Conservation (phyloP, 1,284 basidiomycete species). For the Tranzscheliella williamsii region DNA sequence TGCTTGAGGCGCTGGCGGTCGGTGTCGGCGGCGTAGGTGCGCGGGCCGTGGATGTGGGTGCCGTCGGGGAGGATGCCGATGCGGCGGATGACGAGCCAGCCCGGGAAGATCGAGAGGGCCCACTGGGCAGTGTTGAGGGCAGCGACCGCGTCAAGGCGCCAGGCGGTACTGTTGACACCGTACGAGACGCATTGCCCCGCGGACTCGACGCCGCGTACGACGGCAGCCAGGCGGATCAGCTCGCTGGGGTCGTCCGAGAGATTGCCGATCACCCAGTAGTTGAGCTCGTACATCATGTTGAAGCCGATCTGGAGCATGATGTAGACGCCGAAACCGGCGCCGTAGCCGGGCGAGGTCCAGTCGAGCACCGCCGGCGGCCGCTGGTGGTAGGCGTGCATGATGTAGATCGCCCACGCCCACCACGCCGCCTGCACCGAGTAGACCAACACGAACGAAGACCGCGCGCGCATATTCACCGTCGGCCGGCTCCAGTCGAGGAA, state of each 20-base stretch:
- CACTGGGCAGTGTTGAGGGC: conserved; percentile 55
- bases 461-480: conserved; percentile 48
- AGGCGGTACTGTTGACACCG: conserved; percentile 51
- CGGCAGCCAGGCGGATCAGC: conserved; percentile 51
- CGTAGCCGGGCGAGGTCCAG: conserved; percentile 55
- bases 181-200: conserved; percentile 57
- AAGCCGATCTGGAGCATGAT: conserved; percentile 54
- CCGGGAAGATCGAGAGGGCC: conserved; percentile 41
- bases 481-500: conserved; percentile 56
- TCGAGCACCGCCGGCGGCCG: conserved; percentile 36
- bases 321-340: conserved; percentile 49
- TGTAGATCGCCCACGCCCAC: conserved; percentile 60
- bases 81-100: conserved; percentile 52
- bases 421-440: conserved; percentile 45
- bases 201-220: conserved; percentile 54
- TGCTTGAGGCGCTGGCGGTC: conserved; percentile 29
- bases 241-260: conserved; percentile 41
- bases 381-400: conserved; percentile 44
- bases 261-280: conserved; percentile 52
- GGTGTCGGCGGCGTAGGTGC: conserved; percentile 38
- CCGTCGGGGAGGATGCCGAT: conserved; percentile 46
- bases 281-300: conserved; percentile 51
- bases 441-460: conserved; percentile 41
- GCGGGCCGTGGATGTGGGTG: conserved; percentile 32
- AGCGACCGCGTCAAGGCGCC: conserved; percentile 49